Evolutionary conservation across 306 rosid genomes (phyloP), one percentile per base, ranked within the genome.

Genomic region (Elaeagnus macrophylla): DNA sequence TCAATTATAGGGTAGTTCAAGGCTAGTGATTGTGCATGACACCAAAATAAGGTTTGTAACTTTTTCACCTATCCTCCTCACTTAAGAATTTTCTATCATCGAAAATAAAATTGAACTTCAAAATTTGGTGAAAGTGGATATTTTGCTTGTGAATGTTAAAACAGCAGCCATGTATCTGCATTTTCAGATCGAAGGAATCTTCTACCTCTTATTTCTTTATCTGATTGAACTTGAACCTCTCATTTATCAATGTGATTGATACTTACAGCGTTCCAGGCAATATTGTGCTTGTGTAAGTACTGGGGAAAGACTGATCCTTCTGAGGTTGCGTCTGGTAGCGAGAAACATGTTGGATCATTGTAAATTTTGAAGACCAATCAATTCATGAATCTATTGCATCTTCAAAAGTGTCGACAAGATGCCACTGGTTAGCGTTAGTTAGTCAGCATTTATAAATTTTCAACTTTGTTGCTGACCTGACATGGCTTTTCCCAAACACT

Each of bases 1-100:
- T 93, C 71, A 84, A 93, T 75, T 93, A 91, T 69, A 82, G 85
- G 82, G 76, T 87, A 73, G 69, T 79, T 67, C 32, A 25, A 25
- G 85, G 89, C 68, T 82, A 89, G 82, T 91, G 89, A 91, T 60
- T 62, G 4, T 25, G 32, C 32, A 66, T 69, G 50, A 32, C 54
- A 56, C 63, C 71, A 38, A 7, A 12, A 52, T 35, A 53, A 57
- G 66, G 81, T 66, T 64, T 57, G 52, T 61, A 59, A 19, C 56
- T 38, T 0, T 3, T 7, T 16, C 44, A 25, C 32, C 32, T 25
- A 3, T 25, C 32, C 32, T 25, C 4, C 32, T 25, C 32, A 25
- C 32, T 25, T 25, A 25, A 25, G 32, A 25, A 25, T 3, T 25
- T 25, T 25, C 32, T 25, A 5, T 25, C 32, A 25, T 25, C 32